Evolutionary conservation across 192 early-diverging fungal genomes (phyloP), one percentile per base, ranked within the genome.

Genomic region (Geranomyces variabilis): DNA sequence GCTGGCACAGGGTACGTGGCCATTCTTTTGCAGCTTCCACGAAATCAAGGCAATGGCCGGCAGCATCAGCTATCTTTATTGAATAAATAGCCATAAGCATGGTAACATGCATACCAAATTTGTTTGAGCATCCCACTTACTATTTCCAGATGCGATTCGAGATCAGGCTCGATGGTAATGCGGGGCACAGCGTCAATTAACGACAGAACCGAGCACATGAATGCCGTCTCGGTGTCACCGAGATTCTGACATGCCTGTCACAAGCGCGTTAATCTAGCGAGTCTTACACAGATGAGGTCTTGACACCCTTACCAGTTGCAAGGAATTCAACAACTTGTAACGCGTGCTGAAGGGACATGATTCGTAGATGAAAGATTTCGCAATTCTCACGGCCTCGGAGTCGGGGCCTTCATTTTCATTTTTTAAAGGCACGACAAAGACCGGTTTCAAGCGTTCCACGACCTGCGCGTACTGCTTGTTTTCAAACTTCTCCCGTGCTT

Each of bases 381-480:
- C 68, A 41, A 68, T 68, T 31, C 17, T 4, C 8, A 60, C 31
- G 28, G 31, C 22, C 5, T 28, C 58, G 12, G 58, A 8, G 31
- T 33, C 58, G 21, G 22, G 6, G 4, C 17, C 6, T 60, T 60
- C 58, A 33, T 28, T 33, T 3, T 47, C 46, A 19, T 19, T 47
- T 10, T 7, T 19, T 34, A 29, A 7, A 8, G 58, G 58, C 15
- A 31, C 31, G 31, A 68, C 9, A 31, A 72, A 51, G 12, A 72
- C 5, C 59, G 60, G 70, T n/a, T n/a, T 24, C 47, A 72, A 61
- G 10, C 36, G 48, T 30, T 64, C 44, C 1, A 49, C 48, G n/a
- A 72, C 59, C 4, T 33, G 61, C 24, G 22, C 45, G 47, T 49
- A 53, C 12, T 63, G 46, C 2, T 22, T 30, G 1, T 51, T n/a